A percentile compares a stretch with the other conserved stretches of the same genome.
phyloP scores from a whole-genome alignment of 305 asterid genomes.

The Fraxinus baroniana region DNA sequence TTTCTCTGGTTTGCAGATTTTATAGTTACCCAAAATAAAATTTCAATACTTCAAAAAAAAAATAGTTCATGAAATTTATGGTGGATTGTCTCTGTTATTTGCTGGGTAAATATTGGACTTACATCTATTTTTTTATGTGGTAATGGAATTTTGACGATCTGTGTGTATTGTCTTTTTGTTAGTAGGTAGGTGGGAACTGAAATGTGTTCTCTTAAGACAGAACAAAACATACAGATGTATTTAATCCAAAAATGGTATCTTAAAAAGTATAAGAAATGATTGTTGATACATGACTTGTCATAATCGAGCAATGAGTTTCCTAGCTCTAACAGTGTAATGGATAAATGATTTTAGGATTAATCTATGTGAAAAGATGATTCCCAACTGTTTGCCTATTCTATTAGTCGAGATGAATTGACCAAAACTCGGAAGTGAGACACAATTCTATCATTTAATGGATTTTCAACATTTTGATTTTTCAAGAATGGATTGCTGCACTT shows the following conservation, averaged over 20 bases:
- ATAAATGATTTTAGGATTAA: background rate
- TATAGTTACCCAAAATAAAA: background rate
- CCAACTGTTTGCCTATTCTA: background rate
- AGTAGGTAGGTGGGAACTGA: background rate
- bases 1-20: background rate
- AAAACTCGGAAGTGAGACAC: background rate
- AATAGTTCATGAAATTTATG: background rate
- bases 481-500: constrained; percentile 14
- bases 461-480: constrained; percentile 2
- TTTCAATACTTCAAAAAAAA: background rate
- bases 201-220: background rate
- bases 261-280: background rate
- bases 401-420: background rate
- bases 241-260: background rate
- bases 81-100: background rate
- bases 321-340: background rate
- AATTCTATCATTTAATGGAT: background rate
- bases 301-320: background rate
- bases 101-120: background rate
- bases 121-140: background rate
- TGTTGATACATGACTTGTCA: background rate
- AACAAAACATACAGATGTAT: background rate
- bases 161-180: background rate
- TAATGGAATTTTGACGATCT: constrained; percentile 11
- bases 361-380: background rate